These are phyloP conservation scores for Fomitopsis pinicola DNA, from an alignment of 1,284 basidiomycete species.

Conservation along the genomic window DNA sequence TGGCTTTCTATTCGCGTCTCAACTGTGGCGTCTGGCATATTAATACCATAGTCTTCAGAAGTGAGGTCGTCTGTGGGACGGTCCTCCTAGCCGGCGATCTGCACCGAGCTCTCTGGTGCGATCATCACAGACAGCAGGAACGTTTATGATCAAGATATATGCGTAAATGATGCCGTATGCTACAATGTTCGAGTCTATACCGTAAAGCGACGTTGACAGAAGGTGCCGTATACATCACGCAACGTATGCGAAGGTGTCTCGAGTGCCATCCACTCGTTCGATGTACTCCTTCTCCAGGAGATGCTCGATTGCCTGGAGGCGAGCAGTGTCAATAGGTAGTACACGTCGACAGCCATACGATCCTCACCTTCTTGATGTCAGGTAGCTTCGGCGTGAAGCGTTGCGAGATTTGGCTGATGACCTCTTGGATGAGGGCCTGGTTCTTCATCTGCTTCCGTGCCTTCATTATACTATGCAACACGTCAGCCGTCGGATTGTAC, in stretches of 20 bases:
- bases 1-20: no score
- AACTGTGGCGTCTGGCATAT: no score
- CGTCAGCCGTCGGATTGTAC: neutral
- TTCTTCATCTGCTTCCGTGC: constrained; percentile 98
- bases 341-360: neutral
- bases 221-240: constrained; percentile 34
- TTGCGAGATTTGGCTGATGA: constrained; percentile 87
- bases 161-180: constrained; percentile 10
- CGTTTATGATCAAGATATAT: neutral
- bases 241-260: constrained; percentile 77
- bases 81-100: no score
- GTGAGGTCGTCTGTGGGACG: no score
- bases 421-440: constrained; percentile 90
- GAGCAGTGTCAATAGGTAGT: neutral
- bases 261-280: constrained; percentile 83
- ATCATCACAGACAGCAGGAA: neutral
- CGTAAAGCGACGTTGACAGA: constrained; percentile 5
- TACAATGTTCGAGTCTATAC: constrained; percentile 22
- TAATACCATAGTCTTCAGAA: no score
- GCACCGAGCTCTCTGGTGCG: no score
- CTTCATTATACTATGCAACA: constrained; percentile 83
- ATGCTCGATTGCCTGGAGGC: constrained; percentile 85
- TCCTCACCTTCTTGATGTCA: constrained; percentile 82
- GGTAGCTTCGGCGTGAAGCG: constrained; percentile 89
- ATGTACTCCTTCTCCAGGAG: constrained; percentile 98